These are phyloP conservation scores for Debaryomyces sp. DNA, from an alignment of 1,139 yeast species.

Conservation along the genomic window DNA sequence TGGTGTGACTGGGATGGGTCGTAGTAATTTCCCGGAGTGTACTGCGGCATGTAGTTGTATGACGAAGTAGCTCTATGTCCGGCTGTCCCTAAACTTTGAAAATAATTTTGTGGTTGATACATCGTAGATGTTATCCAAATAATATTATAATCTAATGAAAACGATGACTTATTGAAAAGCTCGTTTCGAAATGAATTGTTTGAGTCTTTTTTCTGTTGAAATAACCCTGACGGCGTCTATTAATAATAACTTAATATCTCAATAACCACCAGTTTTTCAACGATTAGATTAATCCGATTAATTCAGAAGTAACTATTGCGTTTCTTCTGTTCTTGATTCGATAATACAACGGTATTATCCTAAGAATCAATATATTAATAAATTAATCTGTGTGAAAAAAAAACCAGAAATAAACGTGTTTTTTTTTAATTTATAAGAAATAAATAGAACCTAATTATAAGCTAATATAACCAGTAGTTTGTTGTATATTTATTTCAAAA, in stretches of 20 bases:
- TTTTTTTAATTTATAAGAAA: conserved; percentile 4
- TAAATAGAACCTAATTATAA: conserved; percentile 12
- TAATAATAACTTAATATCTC: conserved; percentile 12
- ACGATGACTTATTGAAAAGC: conserved; percentile 49
- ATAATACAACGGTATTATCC: conserved; percentile 1
- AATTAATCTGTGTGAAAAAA: conserved; percentile 3
- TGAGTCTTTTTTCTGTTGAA: conserved; percentile 1
- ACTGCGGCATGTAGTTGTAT: conserved; percentile 27
- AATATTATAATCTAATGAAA: conserved; percentile 9
- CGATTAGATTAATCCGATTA: neutral
- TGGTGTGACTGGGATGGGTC: conserved; percentile 9
- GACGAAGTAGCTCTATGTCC: conserved; percentile 42
- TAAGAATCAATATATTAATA: neutral
- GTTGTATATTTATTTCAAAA: conserved; percentile 2
- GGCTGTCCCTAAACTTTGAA: conserved; percentile 37
- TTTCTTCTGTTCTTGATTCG: conserved; percentile 4
- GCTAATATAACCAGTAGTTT: conserved; percentile 14
- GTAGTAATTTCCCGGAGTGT: conserved; percentile 14
- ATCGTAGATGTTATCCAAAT: conserved; percentile 13
- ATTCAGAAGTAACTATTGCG: neutral
- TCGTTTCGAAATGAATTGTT: conserved; percentile 22
- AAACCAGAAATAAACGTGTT: conserved; percentile 1
- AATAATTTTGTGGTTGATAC: conserved; percentile 24
- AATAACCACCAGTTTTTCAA: conserved; percentile 5
- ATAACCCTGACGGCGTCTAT: conserved; percentile 4